Conservation (phyloP, 345 rosid genomes). For the Kernera saxatilis region DNA sequence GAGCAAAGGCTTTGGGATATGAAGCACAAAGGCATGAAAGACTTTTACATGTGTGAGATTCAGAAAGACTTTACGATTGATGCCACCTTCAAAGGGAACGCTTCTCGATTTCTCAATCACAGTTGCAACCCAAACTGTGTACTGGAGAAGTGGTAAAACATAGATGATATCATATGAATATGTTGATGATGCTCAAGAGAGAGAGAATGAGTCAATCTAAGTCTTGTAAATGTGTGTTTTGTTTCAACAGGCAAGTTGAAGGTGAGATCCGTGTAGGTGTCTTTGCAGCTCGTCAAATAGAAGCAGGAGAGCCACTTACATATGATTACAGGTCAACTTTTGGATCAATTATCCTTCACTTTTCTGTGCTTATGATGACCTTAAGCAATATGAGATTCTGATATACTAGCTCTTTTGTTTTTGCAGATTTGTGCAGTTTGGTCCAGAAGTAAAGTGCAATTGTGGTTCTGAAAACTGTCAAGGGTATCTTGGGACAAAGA, state of each 20-base stretch:
- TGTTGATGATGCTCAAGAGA: background rate
- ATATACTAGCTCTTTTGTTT: background rate
- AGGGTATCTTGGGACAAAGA: slow-evolving; percentile 72
- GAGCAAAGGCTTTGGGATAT: slow-evolving; percentile 98
- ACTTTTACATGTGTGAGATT: slow-evolving; percentile 98
- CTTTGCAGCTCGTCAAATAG: slow-evolving; percentile 77
- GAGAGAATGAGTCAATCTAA: background rate
- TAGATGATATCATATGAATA: background rate
- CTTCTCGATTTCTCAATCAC: slow-evolving; percentile 91
- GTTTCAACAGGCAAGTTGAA: slow-evolving; percentile 70
- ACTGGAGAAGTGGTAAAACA: slow-evolving; percentile 68
- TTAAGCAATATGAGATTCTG: background rate
- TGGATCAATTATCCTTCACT: no score
- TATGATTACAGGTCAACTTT: slow-evolving; percentile 77
- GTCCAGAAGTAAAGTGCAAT: slow-evolving; percentile 82
- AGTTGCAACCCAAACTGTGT: slow-evolving; percentile 87
- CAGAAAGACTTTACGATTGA: slow-evolving; percentile 92
- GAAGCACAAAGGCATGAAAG: slow-evolving; percentile 70
- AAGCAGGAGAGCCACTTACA: slow-evolving; percentile 80
- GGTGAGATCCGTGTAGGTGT: slow-evolving; percentile 92
- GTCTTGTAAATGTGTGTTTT: background rate
- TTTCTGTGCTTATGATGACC: background rate
- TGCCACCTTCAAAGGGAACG: slow-evolving; percentile 93
- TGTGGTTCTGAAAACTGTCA: slow-evolving; percentile 79
- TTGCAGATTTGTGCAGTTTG: slow-evolving; percentile 82